A percentile compares a stretch with the other conserved stretches of the same genome.
These are phyloP conservation scores for Macadamia tetraphylla DNA, from an alignment of 164 flowering plant genomes.

Conservation along the genomic window DNA sequence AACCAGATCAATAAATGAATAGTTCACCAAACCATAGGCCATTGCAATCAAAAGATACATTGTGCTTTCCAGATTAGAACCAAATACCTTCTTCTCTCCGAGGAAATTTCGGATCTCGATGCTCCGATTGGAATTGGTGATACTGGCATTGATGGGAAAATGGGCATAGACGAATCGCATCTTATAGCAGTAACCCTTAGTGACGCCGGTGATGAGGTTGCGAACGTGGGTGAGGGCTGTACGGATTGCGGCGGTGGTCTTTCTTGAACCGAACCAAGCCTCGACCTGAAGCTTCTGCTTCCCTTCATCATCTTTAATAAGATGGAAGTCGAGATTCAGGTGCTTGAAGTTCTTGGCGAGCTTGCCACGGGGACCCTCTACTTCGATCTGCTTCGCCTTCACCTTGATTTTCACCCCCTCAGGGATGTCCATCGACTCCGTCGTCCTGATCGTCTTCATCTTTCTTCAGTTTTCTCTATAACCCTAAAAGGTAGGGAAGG, in stretches of 20 bases:
- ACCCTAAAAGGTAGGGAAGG: too few relatives aligned
- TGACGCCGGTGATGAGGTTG: slow-evolving; percentile 60
- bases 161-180: slow-evolving; percentile 72
- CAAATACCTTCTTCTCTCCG: slow-evolving; percentile 47
- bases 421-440: slow-evolving; percentile 60
- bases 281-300: slow-evolving; percentile 50
- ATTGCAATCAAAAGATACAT: too few relatives aligned
- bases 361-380: slow-evolving; percentile 61
- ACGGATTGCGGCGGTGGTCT: slow-evolving; percentile 40
- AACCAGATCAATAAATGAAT: too few relatives aligned
- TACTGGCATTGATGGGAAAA: slow-evolving; percentile 64
- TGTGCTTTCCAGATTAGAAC: too few relatives aligned
- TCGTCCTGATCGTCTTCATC: slow-evolving; percentile 52
- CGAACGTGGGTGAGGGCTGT: slow-evolving; percentile 44
- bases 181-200: slow-evolving; percentile 59
- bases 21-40: too few relatives aligned
- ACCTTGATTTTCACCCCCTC: slow-evolving; percentile 48
- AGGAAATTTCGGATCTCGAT: slow-evolving; percentile 52
- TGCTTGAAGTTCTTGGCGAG: slow-evolving; percentile 59
- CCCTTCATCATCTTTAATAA: slow-evolving; percentile 49
- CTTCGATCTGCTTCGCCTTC: slow-evolving; percentile 44
- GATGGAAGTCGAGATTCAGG: slow-evolving; percentile 56
- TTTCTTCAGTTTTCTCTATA: not conserved
- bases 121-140: slow-evolving; percentile 26
- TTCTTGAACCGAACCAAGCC: slow-evolving; percentile 61